These are phyloP conservation scores for Candida chauliodis DNA, from an alignment of 805 yeast species.

Conservation along the genomic window DNA sequence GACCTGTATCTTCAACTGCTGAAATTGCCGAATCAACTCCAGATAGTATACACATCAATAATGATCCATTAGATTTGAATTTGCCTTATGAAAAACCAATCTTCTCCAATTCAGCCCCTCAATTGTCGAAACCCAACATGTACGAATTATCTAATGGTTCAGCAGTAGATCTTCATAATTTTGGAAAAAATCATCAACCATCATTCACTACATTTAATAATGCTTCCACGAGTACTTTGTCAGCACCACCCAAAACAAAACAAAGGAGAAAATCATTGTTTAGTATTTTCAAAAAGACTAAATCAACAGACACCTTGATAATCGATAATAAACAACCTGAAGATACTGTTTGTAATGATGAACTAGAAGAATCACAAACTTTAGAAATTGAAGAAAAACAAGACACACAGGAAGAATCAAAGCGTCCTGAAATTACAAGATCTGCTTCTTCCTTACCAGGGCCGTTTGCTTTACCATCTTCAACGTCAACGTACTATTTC, in stretches of 20 bases:
- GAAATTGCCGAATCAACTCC: conserved; percentile 5
- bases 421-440: conserved; percentile 1
- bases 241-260: conserved; percentile 3
- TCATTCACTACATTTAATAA: conserved; percentile 18
- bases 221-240: conserved; percentile 1
- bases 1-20: conserved; percentile 22
- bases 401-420: not conserved
- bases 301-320: conserved; percentile 5
- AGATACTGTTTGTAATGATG: not conserved
- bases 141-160: conserved; percentile 29
- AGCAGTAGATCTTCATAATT: conserved; percentile 35
- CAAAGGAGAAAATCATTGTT: conserved; percentile 30
- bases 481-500: conserved; percentile 36
- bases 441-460: conserved; percentile 20
- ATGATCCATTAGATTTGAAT: conserved; percentile 2
- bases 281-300: conserved; percentile 28
- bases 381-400: not conserved
- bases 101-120: conserved; percentile 9
- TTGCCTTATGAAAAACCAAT: not conserved
- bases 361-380: not conserved
- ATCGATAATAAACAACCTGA: not conserved
- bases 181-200: conserved; percentile 38
- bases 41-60: not conserved
- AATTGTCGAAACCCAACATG: conserved; percentile 7
- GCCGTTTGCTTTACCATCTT: conserved; percentile 44